Evolutionary conservation across 2,329 filamentous ascomycete species (phyloP).

Genomic region (Conoideocrella luteorostrata): DNA sequence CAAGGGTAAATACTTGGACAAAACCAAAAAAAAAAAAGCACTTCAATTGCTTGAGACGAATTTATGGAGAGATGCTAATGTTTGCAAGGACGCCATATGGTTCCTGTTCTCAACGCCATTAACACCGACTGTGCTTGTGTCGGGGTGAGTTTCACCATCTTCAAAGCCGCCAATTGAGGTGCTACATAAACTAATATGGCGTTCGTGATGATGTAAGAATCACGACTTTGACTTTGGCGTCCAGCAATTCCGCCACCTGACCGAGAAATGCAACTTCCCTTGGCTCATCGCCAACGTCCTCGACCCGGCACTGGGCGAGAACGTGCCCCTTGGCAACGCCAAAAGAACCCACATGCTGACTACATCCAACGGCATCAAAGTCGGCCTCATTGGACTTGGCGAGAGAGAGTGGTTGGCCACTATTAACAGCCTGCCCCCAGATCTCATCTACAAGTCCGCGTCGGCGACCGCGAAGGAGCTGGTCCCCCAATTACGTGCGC

Average conservation of each 20-base stretch:
- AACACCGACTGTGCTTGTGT: slow-evolving; percentile 76
- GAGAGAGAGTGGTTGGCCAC: slow-evolving; percentile 87
- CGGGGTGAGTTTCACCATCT: slow-evolving; percentile 49
- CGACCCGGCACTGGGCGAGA: slow-evolving; percentile 72
- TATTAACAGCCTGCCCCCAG: slow-evolving; percentile 77
- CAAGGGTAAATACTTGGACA: slow-evolving; percentile 58
- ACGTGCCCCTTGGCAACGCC: slow-evolving; percentile 69
- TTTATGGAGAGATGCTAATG: background rate
- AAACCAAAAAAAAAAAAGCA: no score
- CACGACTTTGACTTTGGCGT: slow-evolving; percentile 92
- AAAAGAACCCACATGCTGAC: slow-evolving; percentile 70
- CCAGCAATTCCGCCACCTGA: slow-evolving; percentile 67
- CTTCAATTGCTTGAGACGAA: background rate
- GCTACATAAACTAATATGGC: background rate
- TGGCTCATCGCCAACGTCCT: slow-evolving; percentile 88
- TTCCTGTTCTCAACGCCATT: slow-evolving; percentile 72
- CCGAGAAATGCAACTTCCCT: slow-evolving; percentile 71
- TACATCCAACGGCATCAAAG: slow-evolving; percentile 74
- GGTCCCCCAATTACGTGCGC: slow-evolving; percentile 62
- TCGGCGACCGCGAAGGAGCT: slow-evolving; percentile 69
- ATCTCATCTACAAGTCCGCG: slow-evolving; percentile 76
- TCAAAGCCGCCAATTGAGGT: background rate
- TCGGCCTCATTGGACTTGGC: slow-evolving; percentile 78
- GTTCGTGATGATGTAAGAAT: slow-evolving; percentile 50
- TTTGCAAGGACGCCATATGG: slow-evolving; percentile 67